Evolutionary conservation across 768 basidiomycete genomes (phyloP), one percentile per base, ranked within the genome.

Genomic region (Rhodotorula sphaerocarpa): DNA sequence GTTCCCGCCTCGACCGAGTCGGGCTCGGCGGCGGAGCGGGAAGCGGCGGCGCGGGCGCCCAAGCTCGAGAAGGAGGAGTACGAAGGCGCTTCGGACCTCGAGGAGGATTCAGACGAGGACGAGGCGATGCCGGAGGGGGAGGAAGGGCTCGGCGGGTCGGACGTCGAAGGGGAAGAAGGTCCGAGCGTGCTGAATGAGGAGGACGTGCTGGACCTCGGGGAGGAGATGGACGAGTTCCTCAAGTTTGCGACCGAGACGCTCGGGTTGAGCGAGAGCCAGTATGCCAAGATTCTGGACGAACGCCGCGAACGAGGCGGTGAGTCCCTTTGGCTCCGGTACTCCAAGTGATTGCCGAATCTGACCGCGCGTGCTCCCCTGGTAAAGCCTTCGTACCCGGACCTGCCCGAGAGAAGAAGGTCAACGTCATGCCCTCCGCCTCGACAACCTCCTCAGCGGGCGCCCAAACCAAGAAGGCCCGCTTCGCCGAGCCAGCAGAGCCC

Each of bases 181-280:
- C 89, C 90, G 0, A 84, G 86, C 70, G 80, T 92, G 5, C 83
- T 88, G 87, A 66, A 66, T 16, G 66, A 61, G 41, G 74, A 75
- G 27, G 76, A 90, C 6, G 90, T 91, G 70, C 80, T 91, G 39
- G 86, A 95, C 69, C 93, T 97, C 90, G 82, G 79, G 1, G 86
- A 88, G 70, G 95, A 99, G 75, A 83, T 89, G 75, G 90, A 87
- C 70, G 93, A 95, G 69, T 99, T 97, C 69, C 76, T 99, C 34
- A 87, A 90, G 76, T 99, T 99, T 75, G 87, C 95, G 18, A 83
- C 90, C 50, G 88, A 96, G 70, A 83, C 87, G 7, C 77, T 97
- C 41, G 95, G 95, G 2, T 86, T 99, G 65, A 82, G 80, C 46
- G 86, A 91, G 67, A 83, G 83, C n/a, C 86, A 90, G 74, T 97